Percentiles rank a stretch among this genome's conserved stretches.
These are phyloP conservation scores for Thelephora terrestris DNA, from an alignment of 1,284 basidiomycete genomes.

Conservation along the genomic window DNA sequence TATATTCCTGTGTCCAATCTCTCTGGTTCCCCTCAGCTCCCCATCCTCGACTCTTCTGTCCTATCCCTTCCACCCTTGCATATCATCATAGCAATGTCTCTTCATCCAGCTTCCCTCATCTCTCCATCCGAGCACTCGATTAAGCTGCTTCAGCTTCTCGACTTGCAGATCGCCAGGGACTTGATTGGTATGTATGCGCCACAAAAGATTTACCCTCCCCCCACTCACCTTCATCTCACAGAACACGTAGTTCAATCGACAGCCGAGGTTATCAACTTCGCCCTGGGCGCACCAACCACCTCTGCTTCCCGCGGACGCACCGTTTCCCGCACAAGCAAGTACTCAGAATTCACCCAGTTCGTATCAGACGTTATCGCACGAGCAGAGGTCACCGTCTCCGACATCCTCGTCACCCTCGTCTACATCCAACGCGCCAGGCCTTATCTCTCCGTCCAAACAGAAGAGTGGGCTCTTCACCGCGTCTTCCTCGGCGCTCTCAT, in stretches of 20 bases:
- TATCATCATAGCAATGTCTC: background rate
- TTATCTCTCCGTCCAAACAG: constrained; percentile 62
- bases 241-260: constrained; percentile 60
- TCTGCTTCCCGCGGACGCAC: constrained; percentile 37
- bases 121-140: constrained; percentile 51
- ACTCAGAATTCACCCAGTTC: constrained; percentile 47
- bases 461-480: constrained; percentile 68
- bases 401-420: constrained; percentile 52
- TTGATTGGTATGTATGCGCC: constrained; percentile 43
- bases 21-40: too few species aligned
- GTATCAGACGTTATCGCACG: constrained; percentile 54
- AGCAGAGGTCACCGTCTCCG: constrained; percentile 56
- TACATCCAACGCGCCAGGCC: constrained; percentile 65
- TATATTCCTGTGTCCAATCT: too few species aligned
- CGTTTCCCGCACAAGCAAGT: constrained; percentile 27
- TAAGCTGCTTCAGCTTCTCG: constrained; percentile 52
- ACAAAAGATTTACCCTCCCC: constrained; percentile 3
- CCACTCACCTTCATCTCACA: constrained; percentile 18
- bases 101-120: constrained; percentile 55
- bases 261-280: constrained; percentile 60
- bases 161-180: constrained; percentile 43
- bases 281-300: constrained; percentile 50
- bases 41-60: too few species aligned
- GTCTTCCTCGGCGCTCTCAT: constrained; percentile 68
- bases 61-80: too few species aligned